Conservation (phyloP, 148 eudicot genomes). For the Camellia japonica region DNA sequence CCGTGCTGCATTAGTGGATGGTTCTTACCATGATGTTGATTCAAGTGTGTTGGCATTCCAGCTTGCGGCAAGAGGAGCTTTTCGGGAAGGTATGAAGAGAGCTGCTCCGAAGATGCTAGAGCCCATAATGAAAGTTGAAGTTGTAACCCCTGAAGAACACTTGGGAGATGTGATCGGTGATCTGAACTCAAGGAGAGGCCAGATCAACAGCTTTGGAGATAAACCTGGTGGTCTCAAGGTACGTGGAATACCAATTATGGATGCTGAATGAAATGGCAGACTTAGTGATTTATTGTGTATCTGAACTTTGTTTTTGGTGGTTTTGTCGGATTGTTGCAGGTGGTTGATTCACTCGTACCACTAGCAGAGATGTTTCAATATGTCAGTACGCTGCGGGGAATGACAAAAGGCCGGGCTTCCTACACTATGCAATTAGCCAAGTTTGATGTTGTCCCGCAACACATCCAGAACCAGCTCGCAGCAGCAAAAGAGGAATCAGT, state of each 20-base stretch:
- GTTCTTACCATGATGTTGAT: constrained; percentile 95
- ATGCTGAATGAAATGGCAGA: background rate
- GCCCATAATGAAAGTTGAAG: constrained; percentile 96
- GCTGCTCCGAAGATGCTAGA: constrained; percentile 83
- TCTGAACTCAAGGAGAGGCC: constrained; percentile 94
- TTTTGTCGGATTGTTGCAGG: constrained; percentile 39
- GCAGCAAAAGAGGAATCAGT: constrained; percentile 76
- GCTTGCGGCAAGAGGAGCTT: constrained; percentile 96
- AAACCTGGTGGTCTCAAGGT: constrained; percentile 99
- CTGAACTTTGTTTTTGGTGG: background rate
- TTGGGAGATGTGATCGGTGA: constrained; percentile 99
- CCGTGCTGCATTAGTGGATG: constrained; percentile 79
- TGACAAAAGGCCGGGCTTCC: constrained; percentile 97
- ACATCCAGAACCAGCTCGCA: constrained; percentile 81
- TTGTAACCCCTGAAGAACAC: constrained; percentile 95
- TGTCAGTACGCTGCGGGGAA: constrained; percentile 81
- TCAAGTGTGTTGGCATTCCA: constrained; percentile 96
- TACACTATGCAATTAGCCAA: constrained; percentile 91
- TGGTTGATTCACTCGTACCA: constrained; percentile 83
- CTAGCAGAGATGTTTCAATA: constrained; percentile 97
- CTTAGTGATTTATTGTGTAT: too few relatives aligned
- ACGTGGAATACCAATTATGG: constrained; percentile 2
- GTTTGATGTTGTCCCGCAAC: constrained; percentile 94
- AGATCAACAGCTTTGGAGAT: constrained; percentile 88
- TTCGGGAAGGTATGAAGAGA: constrained; percentile 85